Evolutionary conservation across 768 basidiomycete genomes (phyloP), one percentile per base, ranked within the genome.

Genomic region (Pleurotus cornucopiae): DNA sequence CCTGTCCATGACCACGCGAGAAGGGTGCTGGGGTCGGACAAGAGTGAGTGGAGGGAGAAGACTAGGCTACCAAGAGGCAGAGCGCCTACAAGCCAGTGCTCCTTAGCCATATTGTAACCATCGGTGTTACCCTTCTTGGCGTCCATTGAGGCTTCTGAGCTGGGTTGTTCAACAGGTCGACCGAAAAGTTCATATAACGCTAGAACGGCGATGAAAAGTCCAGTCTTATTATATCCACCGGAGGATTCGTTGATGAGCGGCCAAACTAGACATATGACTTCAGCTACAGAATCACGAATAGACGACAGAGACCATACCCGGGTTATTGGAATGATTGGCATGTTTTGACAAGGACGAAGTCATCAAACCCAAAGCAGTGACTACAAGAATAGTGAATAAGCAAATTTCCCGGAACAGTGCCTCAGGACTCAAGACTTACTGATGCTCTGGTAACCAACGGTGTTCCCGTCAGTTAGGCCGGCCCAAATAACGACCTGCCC

Each of bases 1-100:
- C 92, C 92, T 0, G 90, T 88, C 92, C 92, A 95, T 2, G 89
- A 86, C 88, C 90, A 93, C 16, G 89, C 83, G 57, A 94, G 77
- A 45, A 93, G 78, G 0, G 91, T 90, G 60, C 85, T 86, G 1
- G 88, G 73, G 56, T 95, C 92, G 2, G 85, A 79, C 49, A 92
- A 71, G 43, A 91, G 76, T 46, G 82, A 84, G 62, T 93, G 88
- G 0, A 92, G 64, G 11, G 81, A 79, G 71, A 89, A 93, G 7
- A 94, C 66, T 25, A 89, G 71, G 30, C 82, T 78, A 2, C 88
- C 89, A 6, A 91, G 72, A 0, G 87, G 79, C 11, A 89, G 59
- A 0, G 86, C 80, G 12, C 63, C 63, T 0, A 62, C 57, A n/a
- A 72, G 46, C 54, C 66, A 69, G 38, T 62, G 62, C 41, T 62